Evolutionary conservation across 306 rosid species (phyloP), one percentile per base, ranked within the genome.

Genomic region (Hippophae rhamnoides): DNA sequence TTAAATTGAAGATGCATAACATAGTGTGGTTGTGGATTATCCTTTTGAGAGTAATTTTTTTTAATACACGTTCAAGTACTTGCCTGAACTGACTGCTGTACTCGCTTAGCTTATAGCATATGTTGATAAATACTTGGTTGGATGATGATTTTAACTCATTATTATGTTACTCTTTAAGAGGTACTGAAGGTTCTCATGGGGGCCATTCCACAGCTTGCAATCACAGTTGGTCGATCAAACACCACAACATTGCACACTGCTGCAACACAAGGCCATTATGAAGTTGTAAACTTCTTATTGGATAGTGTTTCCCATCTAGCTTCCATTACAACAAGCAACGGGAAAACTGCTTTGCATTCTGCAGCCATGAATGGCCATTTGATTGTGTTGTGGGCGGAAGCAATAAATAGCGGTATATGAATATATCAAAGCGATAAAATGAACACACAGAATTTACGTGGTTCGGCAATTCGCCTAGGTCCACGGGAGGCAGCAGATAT

Each of bases 221-320:
- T 84, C 89, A 87, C 95, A 0, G 92, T 84, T 52, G 95, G 84
- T 80, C 63, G 46, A 63, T 47, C 92, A 53, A 87, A 87, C 74
- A 84, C 85, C 64, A 87, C 95, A 53, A 89, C 86, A 9, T 69
- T 87, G 78, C 92, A 87, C 70, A 78, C 92, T 14, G 95, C 95
- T 45, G 89, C 89, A 38, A 74, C 82, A 7, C 95, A 80, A 77
- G 95, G 95, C 12, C 86, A 84, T 58, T 61, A 57, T 52, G 77
- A 79, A 12, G 78, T 84, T 5, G 92, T 87, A 5, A 63, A 65
- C 61, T 78, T 82, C 57, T 84, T 87, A 27, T 57, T 84, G 74
- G 86, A 82, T 38, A 74, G 64, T 47, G 76, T 72, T 27, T 60
- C 71, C 74, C 65, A 61, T 60, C 50, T 87, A 61, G 50, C 76